These are phyloP conservation scores for Blastocystis sp. DNA, from an alignment of 352 stramenopile species.

Conservation along the genomic window DNA sequence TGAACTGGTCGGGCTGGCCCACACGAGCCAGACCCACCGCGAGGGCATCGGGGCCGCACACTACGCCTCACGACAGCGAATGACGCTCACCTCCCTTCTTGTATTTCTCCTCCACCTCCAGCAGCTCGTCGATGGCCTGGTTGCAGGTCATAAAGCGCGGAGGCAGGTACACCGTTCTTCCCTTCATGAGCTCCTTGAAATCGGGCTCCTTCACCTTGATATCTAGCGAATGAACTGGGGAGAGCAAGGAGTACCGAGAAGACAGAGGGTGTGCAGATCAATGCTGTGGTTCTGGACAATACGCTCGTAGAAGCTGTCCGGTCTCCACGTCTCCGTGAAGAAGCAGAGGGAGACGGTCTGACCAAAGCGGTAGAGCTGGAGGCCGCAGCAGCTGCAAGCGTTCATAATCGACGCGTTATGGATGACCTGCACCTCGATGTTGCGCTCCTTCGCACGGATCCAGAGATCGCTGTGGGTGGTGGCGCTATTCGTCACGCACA, in stretches of 20 bases:
- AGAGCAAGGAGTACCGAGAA: slow-evolving; percentile 75
- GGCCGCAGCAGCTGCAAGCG: slow-evolving; percentile 86
- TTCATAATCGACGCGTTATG: slow-evolving; percentile 98
- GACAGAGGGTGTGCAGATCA: slow-evolving; percentile 94
- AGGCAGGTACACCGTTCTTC: slow-evolving; percentile 86
- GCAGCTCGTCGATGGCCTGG: slow-evolving; percentile 87
- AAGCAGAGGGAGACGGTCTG: slow-evolving; percentile 96
- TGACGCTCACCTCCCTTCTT: slow-evolving; percentile 76
- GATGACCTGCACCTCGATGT: slow-evolving; percentile 89
- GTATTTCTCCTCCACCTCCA: slow-evolving; percentile 85
- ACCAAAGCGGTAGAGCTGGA: slow-evolving; percentile 97
- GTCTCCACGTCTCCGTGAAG: slow-evolving; percentile 88
- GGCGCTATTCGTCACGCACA: slow-evolving; percentile 75
- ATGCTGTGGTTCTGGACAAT: slow-evolving; percentile 89
- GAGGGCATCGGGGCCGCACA: slow-evolving; percentile 74
- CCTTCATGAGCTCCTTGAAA: slow-evolving; percentile 89
- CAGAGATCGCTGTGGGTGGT: slow-evolving; percentile 97
- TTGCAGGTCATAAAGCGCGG: slow-evolving; percentile 96
- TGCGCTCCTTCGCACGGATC: slow-evolving; percentile 85
- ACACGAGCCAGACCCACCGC: slow-evolving; percentile 90
- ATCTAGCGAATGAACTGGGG: slow-evolving; percentile 74
- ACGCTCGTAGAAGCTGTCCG: slow-evolving; percentile 95
- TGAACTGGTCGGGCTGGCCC: slow-evolving; percentile 84
- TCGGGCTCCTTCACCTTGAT: slow-evolving; percentile 99
- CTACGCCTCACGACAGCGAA: not conserved